These are phyloP conservation scores for Plectranthus barbatus DNA, from an alignment of 257 asterid genomes.

Conservation along the genomic window DNA sequence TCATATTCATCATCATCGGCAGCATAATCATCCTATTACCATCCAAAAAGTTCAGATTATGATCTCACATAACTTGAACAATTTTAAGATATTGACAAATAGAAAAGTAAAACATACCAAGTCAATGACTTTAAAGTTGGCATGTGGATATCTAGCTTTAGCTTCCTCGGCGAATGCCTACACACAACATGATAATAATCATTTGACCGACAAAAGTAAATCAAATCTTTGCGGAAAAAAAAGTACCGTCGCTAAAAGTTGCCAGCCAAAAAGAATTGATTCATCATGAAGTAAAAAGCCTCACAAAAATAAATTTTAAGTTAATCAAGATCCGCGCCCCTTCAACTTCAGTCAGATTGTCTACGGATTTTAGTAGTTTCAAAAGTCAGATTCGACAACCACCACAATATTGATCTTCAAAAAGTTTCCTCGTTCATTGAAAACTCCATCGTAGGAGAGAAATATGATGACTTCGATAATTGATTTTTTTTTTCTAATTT, in stretches of 20 bases:
- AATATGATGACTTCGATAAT: not conserved
- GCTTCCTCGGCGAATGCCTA: slow-evolving; percentile 98
- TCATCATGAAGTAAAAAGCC: slow-evolving; percentile 5
- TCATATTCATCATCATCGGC: slow-evolving; percentile 86
- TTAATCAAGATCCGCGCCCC: slow-evolving; percentile 1
- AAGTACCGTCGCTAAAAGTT: not conserved
- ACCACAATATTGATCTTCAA: not conserved
- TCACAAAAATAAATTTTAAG: not conserved
- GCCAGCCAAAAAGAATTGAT: not conserved
- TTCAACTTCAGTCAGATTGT: not conserved
- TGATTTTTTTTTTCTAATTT: not conserved
- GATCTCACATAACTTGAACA: not conserved
- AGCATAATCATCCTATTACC: slow-evolving; percentile 85
- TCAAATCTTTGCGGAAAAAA: not conserved
- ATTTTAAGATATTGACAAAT: not conserved
- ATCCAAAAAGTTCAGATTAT: not conserved
- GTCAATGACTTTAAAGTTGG: slow-evolving; percentile 64
- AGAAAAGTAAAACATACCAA: slow-evolving; percentile 35
- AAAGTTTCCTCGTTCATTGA: not conserved
- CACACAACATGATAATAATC: slow-evolving; percentile 14
- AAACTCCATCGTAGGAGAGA: not conserved
- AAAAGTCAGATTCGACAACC: slow-evolving; percentile 8
- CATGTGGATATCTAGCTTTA: slow-evolving; percentile 81
- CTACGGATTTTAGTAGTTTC: not conserved
- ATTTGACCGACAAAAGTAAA: not conserved